These are phyloP conservation scores for Striga asiatica DNA, from an alignment of 257 asterid species.

Conservation along the genomic window DNA sequence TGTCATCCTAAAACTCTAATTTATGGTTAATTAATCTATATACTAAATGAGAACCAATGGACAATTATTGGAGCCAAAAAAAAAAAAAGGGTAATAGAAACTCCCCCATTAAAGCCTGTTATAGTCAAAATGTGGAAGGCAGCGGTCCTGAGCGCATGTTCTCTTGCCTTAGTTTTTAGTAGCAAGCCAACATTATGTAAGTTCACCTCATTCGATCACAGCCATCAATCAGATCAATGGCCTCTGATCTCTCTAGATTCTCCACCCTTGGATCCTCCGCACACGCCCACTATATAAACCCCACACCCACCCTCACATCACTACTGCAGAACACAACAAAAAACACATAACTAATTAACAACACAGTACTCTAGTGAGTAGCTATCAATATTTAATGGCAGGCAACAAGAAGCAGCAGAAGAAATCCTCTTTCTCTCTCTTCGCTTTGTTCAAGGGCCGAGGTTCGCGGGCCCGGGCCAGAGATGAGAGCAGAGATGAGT, in stretches of 20 bases:
- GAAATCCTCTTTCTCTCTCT: slow-evolving; percentile 33
- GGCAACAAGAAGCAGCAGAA: slow-evolving; percentile 40
- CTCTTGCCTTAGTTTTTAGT: slow-evolving; percentile 23
- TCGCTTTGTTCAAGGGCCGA: slow-evolving; percentile 26
- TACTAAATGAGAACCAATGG: too few species aligned
- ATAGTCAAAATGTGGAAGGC: slow-evolving; percentile 27
- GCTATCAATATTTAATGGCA: slow-evolving; percentile 21
- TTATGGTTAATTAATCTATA: too few species aligned
- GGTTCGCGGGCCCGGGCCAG: slow-evolving; percentile 11
- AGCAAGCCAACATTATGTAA: slow-evolving; percentile 17
- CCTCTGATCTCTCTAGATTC: slow-evolving; percentile 16
- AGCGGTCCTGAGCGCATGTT: slow-evolving; percentile 35
- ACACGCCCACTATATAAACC: slow-evolving; percentile 30
- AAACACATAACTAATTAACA: neutral
- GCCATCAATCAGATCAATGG: slow-evolving; percentile 48
- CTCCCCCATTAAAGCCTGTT: neutral
- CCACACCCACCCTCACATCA: slow-evolving; percentile 15
- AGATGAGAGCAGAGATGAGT: slow-evolving; percentile 19
- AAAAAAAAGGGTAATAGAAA: neutral
- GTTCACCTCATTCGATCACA: slow-evolving; percentile 32
- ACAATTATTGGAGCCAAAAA: too few species aligned
- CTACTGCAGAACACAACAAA: slow-evolving; percentile 9
- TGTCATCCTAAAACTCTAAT: too few species aligned
- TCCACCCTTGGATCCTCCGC: slow-evolving; percentile 31
- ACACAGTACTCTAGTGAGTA: neutral